Base-by-base conservation (phyloP, 345 rosid genomes). In the Firmiana major region DNA sequence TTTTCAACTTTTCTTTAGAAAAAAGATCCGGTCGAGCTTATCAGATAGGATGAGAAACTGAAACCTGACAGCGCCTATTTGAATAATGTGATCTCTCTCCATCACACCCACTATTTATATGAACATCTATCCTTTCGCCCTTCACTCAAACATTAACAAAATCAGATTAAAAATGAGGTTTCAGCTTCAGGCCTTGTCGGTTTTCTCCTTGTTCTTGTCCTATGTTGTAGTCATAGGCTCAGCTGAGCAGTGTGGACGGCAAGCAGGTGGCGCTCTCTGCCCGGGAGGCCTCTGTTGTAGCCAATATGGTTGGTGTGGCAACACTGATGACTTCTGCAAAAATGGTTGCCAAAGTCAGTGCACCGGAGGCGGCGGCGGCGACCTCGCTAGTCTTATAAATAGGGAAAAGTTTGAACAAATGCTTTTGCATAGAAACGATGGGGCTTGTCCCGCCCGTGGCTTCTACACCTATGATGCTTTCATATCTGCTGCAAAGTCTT, bases 401-500 rank as follows among this genome's bases (percentile, higher is more conserved):
- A 80, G 84, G 64, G 73, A 80, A 16, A 76, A 42, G 36, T 90
- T 81, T 75, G 81, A 90, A 26, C 43, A 75, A 73, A 84, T 90
- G 83, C 84, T 90, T 46, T 86, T 83, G 79, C 90, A 88, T 73
- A 81, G 89, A 55, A 87, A 86, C 13, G 87, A 86, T 24, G 87
- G 74, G 42, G 89, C 75, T 43, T 88, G 94, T 63, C 90, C 86
- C 17, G 90, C 85, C 13, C 87, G 85, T 74, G 86, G 86, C 59
- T 91, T 91, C 80, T 91, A 91, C 84, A 84, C 85, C 3, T 91
- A 89, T 66, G 90, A 91, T 43, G 90, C 91, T 74, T 91, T 89
- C 46, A 81, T 87, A n/a, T 77, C 83, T 3, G 93, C 95, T 0
- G 88, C 95, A 0, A 87, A 79, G 70, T 69, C 85, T 4, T 88